Percentiles rank a stretch among this genome's conserved stretches.
These are phyloP conservation scores for Pleurozium schreberi DNA, from an alignment of 225 moss, liverwort and hornwort species.

Conservation along the genomic window DNA sequence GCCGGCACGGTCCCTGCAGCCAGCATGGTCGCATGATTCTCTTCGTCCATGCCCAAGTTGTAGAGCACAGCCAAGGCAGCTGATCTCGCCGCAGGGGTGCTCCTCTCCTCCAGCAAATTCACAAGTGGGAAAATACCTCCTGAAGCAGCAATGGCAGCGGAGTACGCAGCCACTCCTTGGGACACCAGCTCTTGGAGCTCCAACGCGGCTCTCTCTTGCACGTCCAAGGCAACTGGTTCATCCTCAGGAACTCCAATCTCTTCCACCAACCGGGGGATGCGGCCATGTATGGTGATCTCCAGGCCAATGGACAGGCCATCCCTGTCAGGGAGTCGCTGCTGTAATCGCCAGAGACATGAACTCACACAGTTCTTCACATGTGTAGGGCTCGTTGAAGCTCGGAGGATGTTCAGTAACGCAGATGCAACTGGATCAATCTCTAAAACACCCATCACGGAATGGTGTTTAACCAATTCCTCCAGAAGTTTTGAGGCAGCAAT, in stretches of 20 bases:
- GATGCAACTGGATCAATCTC: constrained; percentile 14
- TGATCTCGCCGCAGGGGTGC: constrained; percentile 19
- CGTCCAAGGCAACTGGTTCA: not conserved
- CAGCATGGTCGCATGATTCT: constrained; percentile 47
- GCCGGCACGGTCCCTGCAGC: constrained; percentile 43
- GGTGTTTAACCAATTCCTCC: constrained; percentile 37
- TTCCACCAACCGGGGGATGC: constrained; percentile 56
- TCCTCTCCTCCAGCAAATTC: constrained; percentile 29
- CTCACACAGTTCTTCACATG: constrained; percentile 55
- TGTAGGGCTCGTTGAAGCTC: constrained; percentile 21
- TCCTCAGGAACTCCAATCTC: constrained; percentile 16
- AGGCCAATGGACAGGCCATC: constrained; percentile 11
- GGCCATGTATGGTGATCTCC: constrained; percentile 43
- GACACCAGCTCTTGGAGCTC: constrained; percentile 45
- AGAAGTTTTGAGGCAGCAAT: constrained; percentile 47
- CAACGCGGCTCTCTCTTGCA: constrained; percentile 39
- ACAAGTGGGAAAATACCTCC: constrained; percentile 61
- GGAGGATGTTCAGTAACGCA: constrained; percentile 29
- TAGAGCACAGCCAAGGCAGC: constrained; percentile 58
- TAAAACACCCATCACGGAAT: constrained; percentile 5
- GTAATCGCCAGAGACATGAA: constrained; percentile 55
- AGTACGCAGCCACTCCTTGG: constrained; percentile 51
- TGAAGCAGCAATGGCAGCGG: constrained; percentile 34
- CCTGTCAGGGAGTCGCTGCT: constrained; percentile 16
- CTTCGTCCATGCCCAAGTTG: constrained; percentile 55